These are phyloP conservation scores for Aaosphaeria pasadenensis DNA, from an alignment of 2,329 filamentous ascomycete genomes.

Conservation along the genomic window DNA sequence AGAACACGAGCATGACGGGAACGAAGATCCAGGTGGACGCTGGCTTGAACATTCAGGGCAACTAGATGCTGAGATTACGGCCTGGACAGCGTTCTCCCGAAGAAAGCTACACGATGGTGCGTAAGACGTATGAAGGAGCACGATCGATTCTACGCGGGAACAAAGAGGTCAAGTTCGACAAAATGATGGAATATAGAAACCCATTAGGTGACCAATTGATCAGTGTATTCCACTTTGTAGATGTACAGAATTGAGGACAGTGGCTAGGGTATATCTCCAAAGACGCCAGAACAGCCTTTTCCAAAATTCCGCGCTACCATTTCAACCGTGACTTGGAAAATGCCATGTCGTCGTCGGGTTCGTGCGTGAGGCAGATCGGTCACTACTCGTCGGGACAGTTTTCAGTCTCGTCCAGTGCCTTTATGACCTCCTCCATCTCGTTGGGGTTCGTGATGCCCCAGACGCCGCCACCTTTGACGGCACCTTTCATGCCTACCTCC, in stretches of 20 bases:
- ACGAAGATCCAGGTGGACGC: slow-evolving; percentile 44
- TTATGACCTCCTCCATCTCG: slow-evolving; percentile 46
- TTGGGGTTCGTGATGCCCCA: slow-evolving; percentile 85
- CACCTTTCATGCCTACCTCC: slow-evolving; percentile 85
- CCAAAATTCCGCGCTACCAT: background rate
- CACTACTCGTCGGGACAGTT: slow-evolving; percentile 32
- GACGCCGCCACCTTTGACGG: slow-evolving; percentile 83
- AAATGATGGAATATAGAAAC: no score
- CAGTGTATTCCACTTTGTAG: no score
- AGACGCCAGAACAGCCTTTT: no score
- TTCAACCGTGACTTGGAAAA: background rate
- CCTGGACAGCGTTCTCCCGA: no score
- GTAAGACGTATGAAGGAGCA: no score
- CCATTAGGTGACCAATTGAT: no score
- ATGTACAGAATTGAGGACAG: no score
- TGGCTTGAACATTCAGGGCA: slow-evolving; percentile 28
- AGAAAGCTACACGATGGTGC: no score
- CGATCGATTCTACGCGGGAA: no score
- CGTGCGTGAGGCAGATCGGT: slow-evolving; percentile 1
- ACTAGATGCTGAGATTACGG: no score
- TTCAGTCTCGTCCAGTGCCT: slow-evolving; percentile 48
- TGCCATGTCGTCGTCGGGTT: background rate
- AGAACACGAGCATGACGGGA: slow-evolving; percentile 52
- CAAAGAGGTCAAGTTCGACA: no score
- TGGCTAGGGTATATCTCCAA: no score